Percentiles rank a stretch among this genome's conserved stretches.
phyloP scores from a whole-genome alignment of 768 basidiomycete genomes.

The Agaricus sinodeliciosus region DNA sequence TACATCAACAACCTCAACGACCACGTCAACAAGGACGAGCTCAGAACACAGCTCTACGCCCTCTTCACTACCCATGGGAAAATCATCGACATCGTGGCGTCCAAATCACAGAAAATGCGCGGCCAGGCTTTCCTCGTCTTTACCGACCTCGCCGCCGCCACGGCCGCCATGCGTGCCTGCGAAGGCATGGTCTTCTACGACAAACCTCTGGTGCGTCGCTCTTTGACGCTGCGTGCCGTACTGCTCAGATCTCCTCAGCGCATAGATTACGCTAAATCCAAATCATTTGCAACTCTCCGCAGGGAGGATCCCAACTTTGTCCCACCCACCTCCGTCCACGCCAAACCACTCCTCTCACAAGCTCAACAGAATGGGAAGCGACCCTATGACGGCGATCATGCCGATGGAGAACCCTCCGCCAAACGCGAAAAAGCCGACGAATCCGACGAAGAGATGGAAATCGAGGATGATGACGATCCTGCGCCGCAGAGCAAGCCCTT shows the following conservation, averaged over 20 bases:
- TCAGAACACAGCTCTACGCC: constrained; percentile 73
- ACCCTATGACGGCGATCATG: constrained; percentile 55
- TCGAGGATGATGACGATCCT: constrained; percentile 91
- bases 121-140: constrained; percentile 98
- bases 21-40: constrained; percentile 87
- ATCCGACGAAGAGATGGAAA: constrained; percentile 75
- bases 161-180: constrained; percentile 87
- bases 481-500: constrained; percentile 32
- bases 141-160: constrained; percentile 83
- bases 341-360: constrained; percentile 36
- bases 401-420: constrained; percentile 43
- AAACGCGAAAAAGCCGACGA: constrained; percentile 70
- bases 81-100: constrained; percentile 88
- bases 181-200: constrained; percentile 93
- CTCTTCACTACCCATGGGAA: constrained; percentile 93
- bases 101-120: constrained; percentile 78
- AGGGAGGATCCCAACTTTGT: constrained; percentile 79
- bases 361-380: constrained; percentile 49
- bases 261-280: constrained; percentile 86
- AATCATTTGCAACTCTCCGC: constrained; percentile 78
- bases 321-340: constrained; percentile 60
- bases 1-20: constrained; percentile 93
- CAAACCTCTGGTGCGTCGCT: constrained; percentile 74
- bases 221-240: constrained; percentile 3
- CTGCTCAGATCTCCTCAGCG: constrained; percentile 40